A percentile compares a stretch with the other conserved stretches of the same genome.
Evolutionary conservation across 225 moss, liverwort and hornwort species (phyloP).

Genomic region (Bryoerythrophyllum caledonicum): DNA sequence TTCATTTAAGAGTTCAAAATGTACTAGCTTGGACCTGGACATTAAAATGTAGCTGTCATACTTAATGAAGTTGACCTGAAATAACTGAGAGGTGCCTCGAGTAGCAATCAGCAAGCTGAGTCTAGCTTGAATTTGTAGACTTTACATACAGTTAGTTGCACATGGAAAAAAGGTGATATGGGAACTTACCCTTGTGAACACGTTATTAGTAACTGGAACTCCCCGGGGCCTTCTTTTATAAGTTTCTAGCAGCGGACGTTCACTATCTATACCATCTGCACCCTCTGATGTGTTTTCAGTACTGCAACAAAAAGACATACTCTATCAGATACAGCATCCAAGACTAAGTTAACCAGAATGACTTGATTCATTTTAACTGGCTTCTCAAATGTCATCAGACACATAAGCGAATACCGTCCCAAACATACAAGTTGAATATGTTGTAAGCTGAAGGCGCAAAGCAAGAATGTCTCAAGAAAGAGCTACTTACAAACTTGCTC

Average conservation of each 20-base stretch:
- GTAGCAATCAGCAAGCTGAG: constrained; percentile 11
- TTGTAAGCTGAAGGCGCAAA: constrained; percentile 5
- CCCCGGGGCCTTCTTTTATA: constrained; percentile 28
- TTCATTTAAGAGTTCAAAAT: neutral
- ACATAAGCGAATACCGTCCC: neutral
- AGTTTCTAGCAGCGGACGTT: constrained; percentile 24
- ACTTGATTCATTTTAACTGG: neutral
- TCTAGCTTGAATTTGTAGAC: constrained; percentile 8
- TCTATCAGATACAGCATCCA: constrained; percentile 20
- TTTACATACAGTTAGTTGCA: constrained; percentile 17
- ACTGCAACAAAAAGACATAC: constrained; percentile 46
- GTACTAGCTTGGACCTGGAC: constrained; percentile 4
- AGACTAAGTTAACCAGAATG: neutral
- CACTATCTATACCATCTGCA: constrained; percentile 29
- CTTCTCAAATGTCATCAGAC: neutral
- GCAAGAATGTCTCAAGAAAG: constrained; percentile 27
- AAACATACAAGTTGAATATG: constrained; percentile 1
- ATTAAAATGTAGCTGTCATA: constrained; percentile 9
- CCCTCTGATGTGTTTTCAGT: constrained; percentile 37
- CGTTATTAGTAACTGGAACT: constrained; percentile 33
- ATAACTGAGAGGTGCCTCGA: constrained; percentile 11
- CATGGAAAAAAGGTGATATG: constrained; percentile 12
- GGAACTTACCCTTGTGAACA: constrained; percentile 33
- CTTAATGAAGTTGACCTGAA: neutral
- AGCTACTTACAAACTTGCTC: constrained; percentile 62